Evolutionary conservation across 345 rosid genomes (phyloP).

Genomic region (Eutrema heterophyllum): DNA sequence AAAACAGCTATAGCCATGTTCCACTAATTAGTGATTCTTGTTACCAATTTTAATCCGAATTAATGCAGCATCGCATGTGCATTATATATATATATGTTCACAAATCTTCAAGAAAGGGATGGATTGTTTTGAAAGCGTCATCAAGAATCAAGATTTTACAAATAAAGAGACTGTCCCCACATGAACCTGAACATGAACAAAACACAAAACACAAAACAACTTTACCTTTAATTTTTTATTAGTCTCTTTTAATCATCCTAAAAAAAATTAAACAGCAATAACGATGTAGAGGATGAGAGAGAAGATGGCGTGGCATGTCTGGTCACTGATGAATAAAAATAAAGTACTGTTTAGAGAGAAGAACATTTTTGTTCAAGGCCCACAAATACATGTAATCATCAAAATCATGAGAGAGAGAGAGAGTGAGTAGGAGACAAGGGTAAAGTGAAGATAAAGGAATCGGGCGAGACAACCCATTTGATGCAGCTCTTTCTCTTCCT

Average conservation of each 20-base stretch:
- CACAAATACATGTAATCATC: slow-evolving; percentile 39
- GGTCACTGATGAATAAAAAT: slow-evolving; percentile 20
- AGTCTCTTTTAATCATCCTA: neutral
- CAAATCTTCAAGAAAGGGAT: slow-evolving; percentile 24
- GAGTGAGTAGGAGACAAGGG: slow-evolving; percentile 35
- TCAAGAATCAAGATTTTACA: slow-evolving; percentile 13
- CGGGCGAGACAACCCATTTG: slow-evolving; percentile 29
- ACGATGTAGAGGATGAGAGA: slow-evolving; percentile 11
- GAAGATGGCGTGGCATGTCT: slow-evolving; percentile 36
- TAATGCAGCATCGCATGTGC: slow-evolving; percentile 10
- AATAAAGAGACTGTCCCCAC: slow-evolving; percentile 17
- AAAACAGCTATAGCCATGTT: slow-evolving; percentile 2
- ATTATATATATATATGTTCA: neutral
- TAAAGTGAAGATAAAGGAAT: slow-evolving; percentile 39
- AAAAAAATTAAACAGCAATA: slow-evolving; percentile 11
- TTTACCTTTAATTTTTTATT: slow-evolving; percentile 16
- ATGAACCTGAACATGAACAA: neutral
- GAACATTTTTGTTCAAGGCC: slow-evolving; percentile 29
- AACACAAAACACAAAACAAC: slow-evolving; percentile 9
- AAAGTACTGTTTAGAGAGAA: slow-evolving; percentile 5
- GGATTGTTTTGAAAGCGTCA: slow-evolving; percentile 31
- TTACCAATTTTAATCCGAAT: neutral
- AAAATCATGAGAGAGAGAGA: slow-evolving; percentile 35
- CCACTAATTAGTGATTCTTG: neutral
- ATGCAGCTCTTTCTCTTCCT: slow-evolving; percentile 30